phyloP scores from a whole-genome alignment of 2,329 filamentous ascomycete species.

The Mycosphaerelloides madeirae region DNA sequence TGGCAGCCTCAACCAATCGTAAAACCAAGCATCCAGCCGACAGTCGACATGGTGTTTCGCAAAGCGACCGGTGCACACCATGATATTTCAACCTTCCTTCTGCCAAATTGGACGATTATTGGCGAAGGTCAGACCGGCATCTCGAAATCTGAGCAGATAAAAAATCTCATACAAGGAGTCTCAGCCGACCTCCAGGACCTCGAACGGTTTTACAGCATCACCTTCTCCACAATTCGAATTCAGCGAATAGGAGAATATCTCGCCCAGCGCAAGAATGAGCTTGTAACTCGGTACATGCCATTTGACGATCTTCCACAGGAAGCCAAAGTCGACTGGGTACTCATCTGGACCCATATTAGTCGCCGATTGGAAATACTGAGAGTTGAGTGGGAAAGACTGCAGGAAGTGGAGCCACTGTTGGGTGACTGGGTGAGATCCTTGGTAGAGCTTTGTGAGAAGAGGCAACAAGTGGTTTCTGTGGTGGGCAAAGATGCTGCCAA shows the following conservation, averaged over 20 bases:
- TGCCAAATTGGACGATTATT: too few relatives aligned
- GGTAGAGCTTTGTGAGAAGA: conserved; percentile 44
- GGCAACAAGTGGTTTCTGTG: conserved; percentile 43
- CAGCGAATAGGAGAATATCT: conserved; percentile 41
- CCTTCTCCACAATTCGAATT: conserved; percentile 41
- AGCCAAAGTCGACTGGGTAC: conserved; percentile 46
- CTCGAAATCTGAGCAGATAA: not conserved
- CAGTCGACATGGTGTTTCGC: too few relatives aligned
- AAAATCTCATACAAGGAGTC: conserved; percentile 10
- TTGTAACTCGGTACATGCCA: conserved; percentile 26
- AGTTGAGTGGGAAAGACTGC: conserved; percentile 29
- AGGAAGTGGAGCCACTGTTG: conserved; percentile 9
- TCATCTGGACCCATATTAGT: conserved; percentile 46
- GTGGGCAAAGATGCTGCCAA: conserved; percentile 43
- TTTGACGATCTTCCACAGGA: conserved; percentile 43
- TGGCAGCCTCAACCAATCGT: too few relatives aligned
- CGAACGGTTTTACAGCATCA: conserved; percentile 47
- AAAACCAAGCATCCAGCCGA: too few relatives aligned
- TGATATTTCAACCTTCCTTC: too few relatives aligned
- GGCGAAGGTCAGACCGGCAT: too few relatives aligned
- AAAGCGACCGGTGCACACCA: too few relatives aligned
- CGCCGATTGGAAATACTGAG: not conserved
- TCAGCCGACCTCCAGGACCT: conserved; percentile 44
- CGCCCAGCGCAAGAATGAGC: conserved; percentile 37
- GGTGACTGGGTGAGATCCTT: conserved; percentile 32